Evolutionary conservation across 2,329 filamentous ascomycete genomes (phyloP).

Genomic region (Gliomastix tumulicola): DNA sequence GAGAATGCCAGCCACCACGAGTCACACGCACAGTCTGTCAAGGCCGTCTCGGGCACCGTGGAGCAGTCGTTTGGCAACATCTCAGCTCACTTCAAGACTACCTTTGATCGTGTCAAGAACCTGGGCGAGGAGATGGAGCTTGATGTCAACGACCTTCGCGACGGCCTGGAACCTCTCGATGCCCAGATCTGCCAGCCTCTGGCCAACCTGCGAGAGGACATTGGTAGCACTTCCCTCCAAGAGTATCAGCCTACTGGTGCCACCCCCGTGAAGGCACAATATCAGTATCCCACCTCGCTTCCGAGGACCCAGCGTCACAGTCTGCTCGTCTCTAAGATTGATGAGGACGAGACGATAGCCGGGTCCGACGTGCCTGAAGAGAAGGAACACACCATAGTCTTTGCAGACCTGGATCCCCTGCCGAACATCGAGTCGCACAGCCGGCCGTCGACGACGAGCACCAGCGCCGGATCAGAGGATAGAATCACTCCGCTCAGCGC

Average conservation of each 20-base stretch:
- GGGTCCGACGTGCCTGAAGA: constrained; percentile 18
- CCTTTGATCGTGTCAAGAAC: constrained; percentile 59
- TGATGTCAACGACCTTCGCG: constrained; percentile 50
- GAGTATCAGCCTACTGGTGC: constrained; percentile 83
- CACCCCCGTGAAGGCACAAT: constrained; percentile 75
- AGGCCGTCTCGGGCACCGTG: constrained; percentile 58
- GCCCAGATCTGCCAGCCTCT: constrained; percentile 62
- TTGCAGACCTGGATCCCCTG: constrained; percentile 27
- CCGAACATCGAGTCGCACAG: constrained; percentile 14
- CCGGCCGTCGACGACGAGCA: constrained; percentile 3
- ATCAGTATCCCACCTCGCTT: constrained; percentile 72
- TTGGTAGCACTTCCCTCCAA: constrained; percentile 56
- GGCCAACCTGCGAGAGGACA: constrained; percentile 60
- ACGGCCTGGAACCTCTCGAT: constrained; percentile 54
- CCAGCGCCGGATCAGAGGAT: constrained; percentile 15
- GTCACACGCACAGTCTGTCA: constrained; percentile 60
- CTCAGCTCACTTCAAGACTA: constrained; percentile 60
- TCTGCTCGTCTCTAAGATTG: constrained; percentile 33
- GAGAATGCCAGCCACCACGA: constrained; percentile 76
- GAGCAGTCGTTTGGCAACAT: constrained; percentile 68
- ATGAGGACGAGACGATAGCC: constrained; percentile 13
- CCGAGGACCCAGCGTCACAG: constrained; percentile 59
- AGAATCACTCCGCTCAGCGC: constrained; percentile 22
- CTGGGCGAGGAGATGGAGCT: constrained; percentile 62
- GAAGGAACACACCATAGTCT: constrained; percentile 30